These are phyloP conservation scores for Chlorencoelia australis DNA, from an alignment of 2,329 filamentous ascomycete species.

Conservation along the genomic window DNA sequence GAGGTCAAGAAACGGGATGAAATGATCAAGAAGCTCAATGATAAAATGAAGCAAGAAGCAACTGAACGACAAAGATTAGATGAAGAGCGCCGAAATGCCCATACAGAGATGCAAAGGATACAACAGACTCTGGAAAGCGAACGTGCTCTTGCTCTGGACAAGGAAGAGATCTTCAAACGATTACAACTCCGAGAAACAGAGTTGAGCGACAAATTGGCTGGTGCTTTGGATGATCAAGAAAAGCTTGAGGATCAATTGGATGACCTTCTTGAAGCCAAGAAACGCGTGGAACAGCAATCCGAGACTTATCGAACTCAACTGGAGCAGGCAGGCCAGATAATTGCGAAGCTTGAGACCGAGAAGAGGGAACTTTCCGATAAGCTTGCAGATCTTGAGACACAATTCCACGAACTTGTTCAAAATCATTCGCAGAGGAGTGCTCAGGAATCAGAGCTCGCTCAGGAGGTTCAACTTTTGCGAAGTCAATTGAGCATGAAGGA, in stretches of 20 bases:
- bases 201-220: slow-evolving; percentile 83
- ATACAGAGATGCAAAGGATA: slow-evolving; percentile 78
- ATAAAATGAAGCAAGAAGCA: slow-evolving; percentile 69
- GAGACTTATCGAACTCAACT: slow-evolving; percentile 71
- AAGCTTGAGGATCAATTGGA: slow-evolving; percentile 89
- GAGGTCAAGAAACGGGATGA: slow-evolving; percentile 95
- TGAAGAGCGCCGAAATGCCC: slow-evolving; percentile 79
- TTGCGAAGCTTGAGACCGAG: slow-evolving; percentile 75
- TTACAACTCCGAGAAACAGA: slow-evolving; percentile 85
- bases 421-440: slow-evolving; percentile 64
- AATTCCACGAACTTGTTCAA: slow-evolving; percentile 60
- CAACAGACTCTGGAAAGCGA: slow-evolving; percentile 95
- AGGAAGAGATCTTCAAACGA: slow-evolving; percentile 98
- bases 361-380: slow-evolving; percentile 64
- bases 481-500: slow-evolving; percentile 86
- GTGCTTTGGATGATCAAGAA: slow-evolving; percentile 89
- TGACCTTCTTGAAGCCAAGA: slow-evolving; percentile 78
- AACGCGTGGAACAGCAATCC: slow-evolving; percentile 75
- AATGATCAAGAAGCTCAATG: slow-evolving; percentile 78
- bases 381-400: slow-evolving; percentile 58
- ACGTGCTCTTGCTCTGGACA: slow-evolving; percentile 87
- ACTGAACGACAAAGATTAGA: slow-evolving; percentile 71
- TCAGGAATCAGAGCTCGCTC: slow-evolving; percentile 65
- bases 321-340: slow-evolving; percentile 83
- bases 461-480: slow-evolving; percentile 83